Conservation (phyloP, 208 protist species). For the Herpetomonas tarakana region DNA sequence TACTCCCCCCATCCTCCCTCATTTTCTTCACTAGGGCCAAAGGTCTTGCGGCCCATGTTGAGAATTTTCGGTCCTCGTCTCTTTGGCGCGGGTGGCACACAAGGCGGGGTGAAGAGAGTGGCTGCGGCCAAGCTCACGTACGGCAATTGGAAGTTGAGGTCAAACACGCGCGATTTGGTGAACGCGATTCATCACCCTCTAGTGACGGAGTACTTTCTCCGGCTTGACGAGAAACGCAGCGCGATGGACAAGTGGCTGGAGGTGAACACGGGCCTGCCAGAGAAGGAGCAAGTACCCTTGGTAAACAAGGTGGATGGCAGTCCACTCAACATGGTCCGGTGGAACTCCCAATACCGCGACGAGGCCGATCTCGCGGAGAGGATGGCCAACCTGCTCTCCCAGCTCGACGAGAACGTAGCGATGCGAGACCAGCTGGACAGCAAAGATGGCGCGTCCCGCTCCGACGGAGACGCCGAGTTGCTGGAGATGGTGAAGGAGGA, state of each 20-base stretch:
- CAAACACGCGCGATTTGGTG: conserved; percentile 45
- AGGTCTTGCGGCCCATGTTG: too few relatives aligned
- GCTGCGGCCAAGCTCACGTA: conserved; percentile 42
- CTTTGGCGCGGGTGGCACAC: conserved; percentile 81
- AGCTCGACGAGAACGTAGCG: conserved; percentile 65
- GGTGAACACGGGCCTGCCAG: conserved; percentile 11
- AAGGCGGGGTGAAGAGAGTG: conserved; percentile 73
- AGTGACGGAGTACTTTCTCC: conserved; percentile 81
- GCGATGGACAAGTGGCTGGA: conserved; percentile 54
- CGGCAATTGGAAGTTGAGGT: conserved; percentile 50
- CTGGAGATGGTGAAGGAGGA: conserved; percentile 75
- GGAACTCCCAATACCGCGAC: conserved; percentile 77
- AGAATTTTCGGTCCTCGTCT: conserved; percentile 10
- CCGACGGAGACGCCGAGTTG: conserved; percentile 64
- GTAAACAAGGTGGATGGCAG: conserved; percentile 50
- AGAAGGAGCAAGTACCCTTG: conserved; percentile 7
- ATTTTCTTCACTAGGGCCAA: too few relatives aligned
- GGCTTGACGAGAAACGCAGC: conserved; percentile 53
- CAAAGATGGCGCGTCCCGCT: conserved; percentile 9
- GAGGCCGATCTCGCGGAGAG: conserved; percentile 66
- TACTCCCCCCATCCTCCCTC: too few relatives aligned
- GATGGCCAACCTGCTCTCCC: conserved; percentile 29
- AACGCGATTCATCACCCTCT: conserved; percentile 69
- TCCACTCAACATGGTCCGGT: conserved; percentile 60
- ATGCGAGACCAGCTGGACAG: conserved; percentile 36